Evolutionary conservation across 768 basidiomycete genomes (phyloP), one percentile per base, ranked within the genome.

Genomic region (Tremella yokohamensis): DNA sequence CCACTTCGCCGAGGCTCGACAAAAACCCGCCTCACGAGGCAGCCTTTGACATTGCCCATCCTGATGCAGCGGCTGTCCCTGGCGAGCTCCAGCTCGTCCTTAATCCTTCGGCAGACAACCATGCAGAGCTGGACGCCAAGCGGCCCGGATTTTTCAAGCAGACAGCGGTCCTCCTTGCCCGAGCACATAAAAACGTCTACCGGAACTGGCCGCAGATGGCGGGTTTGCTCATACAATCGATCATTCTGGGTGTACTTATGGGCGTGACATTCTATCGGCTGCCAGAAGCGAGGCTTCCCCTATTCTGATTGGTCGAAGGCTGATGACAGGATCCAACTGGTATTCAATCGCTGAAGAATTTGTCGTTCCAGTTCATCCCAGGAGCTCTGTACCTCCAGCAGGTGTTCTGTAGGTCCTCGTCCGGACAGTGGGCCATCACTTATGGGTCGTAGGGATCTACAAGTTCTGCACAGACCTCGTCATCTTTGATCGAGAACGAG

Each of bases 401-500:
- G 57, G 69, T 66, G 9, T 66, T 68, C 22, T 68, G 66, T 65
- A 26, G 52, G 64, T 60, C 8, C 42, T 6, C 4, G 6, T 22
- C 15, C 7, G 4, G 15, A 4, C 42, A 45, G 7, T 45, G 19
- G n/a, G 34, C 3, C 7, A 26, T 47, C 13, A 13, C 19, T 22
- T 15, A 45, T n/a, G 22, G 15, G n/a, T 6, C n/a, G 42, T 52
- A 65, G 68, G 71, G 70, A 73, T 79, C 57, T 79, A 73, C 64
- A 72, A 70, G 34, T 74, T 72, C 65, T 79, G 77, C 62, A 68
- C 70, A 40, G 68, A 73, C 37, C 72, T 80, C 37, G 69, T 79
- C 52, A 77, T 81, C 50, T 82, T 81, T 49, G 81, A 82, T 61
- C 74, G 81, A 8, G 81, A 82, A 55, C 73, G 76, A 22, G 81